These are phyloP conservation scores for Lentinus polychrous DNA, from an alignment of 1,284 basidiomycete genomes.

Conservation along the genomic window DNA sequence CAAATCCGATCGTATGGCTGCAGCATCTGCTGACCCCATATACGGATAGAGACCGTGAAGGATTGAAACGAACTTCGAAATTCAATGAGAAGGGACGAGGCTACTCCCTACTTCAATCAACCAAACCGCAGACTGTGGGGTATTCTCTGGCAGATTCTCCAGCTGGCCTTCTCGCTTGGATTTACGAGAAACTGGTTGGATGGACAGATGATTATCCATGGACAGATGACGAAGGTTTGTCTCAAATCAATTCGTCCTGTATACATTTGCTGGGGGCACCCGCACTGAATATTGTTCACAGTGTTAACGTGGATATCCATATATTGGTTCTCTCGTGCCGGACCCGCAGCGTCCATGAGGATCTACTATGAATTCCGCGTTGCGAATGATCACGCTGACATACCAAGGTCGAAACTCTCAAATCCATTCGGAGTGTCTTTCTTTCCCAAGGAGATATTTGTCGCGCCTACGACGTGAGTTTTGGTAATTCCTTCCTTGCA, in stretches of 20 bases:
- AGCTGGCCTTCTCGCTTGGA: conserved; percentile 49
- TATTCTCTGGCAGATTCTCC: conserved; percentile 53
- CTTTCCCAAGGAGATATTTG: conserved; percentile 3
- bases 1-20: conserved; percentile 22
- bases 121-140: conserved; percentile 28
- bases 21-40: conserved; percentile 20
- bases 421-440: conserved; percentile 2
- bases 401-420: not conserved
- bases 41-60: conserved; percentile 16
- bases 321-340: conserved; percentile 32
- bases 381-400: not conserved
- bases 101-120: not conserved
- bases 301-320: conserved; percentile 35
- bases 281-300: conserved; percentile 27
- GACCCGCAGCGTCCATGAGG: conserved; percentile 31
- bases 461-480: not conserved
- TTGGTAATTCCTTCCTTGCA: no score
- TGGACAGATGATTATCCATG: conserved; percentile 48
- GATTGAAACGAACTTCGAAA: conserved; percentile 14
- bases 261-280: not conserved
- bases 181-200: conserved; percentile 49
- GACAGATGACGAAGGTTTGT: conserved; percentile 38
- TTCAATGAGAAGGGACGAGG: conserved; percentile 22
- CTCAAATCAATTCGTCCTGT: not conserved
- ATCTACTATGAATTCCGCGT: conserved; percentile 30